Base-by-base conservation (phyloP, 257 asterid genomes). In the Penstemon eatonii region DNA sequence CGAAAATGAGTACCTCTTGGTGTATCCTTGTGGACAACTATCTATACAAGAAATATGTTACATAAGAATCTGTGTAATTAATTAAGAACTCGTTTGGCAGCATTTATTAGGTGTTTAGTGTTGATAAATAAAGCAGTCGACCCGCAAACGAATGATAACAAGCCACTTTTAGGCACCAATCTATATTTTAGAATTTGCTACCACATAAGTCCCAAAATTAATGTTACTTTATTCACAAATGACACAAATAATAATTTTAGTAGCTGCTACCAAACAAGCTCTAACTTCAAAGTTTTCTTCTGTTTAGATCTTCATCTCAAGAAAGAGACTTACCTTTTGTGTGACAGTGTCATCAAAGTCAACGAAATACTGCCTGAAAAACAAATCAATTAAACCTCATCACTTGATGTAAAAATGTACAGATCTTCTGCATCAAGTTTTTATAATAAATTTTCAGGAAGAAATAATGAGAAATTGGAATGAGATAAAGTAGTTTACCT, bases 1-100 rank as follows among this genome's bases (percentile, higher is more conserved):
- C 98, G 84, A 66, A 93, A 93, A 90, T 93, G 98, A 65, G 33
- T 15, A 56, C 98, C 97, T 76, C 96, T 77, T 25, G 89, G 89
- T 58, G 90, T 78, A 72, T 83, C 83, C 83, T 81, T 85, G 80
- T 90, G 99, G 57, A 90, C 96, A 42, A 93, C 95, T 13, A 87
- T 65, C 96, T 92, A 71, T 13, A 53, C 19, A 39, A 67, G 15
- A 68, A 44, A 52, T n/a, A 56, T 56, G 60, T 41, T 11, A 8
- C 45, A 18, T 38, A 39, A 67, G 6, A 56, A 67, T n/a, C 2
- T 51, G 40, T 13, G 12, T 45, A 63, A 25, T 33, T 19, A 15
- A 54, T 4, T 56, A 56, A 25, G 33, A 25, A 25, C 33, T 25
- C 33, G 33, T 25, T 25, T 25, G 33, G 33, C 33, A 25, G 33